Evolutionary conservation across 2,329 filamentous ascomycete genomes (phyloP).

Genomic region (Fusarium piperis): DNA sequence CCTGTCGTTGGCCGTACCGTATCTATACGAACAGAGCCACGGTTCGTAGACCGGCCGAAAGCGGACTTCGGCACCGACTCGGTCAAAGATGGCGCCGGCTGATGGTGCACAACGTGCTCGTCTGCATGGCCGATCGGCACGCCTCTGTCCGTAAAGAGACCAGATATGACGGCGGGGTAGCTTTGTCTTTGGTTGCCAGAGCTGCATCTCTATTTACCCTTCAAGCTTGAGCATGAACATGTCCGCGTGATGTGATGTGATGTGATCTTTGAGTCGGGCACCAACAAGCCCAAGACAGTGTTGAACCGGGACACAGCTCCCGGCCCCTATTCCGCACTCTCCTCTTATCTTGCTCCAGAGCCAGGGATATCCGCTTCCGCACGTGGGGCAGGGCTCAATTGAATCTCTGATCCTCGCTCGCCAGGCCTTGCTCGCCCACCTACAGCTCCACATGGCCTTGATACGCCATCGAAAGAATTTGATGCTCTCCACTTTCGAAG

Average conservation of each 20-base stretch:
- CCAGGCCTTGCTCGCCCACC: constrained; percentile 8
- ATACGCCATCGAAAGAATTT: constrained; percentile 11
- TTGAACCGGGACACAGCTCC: background rate
- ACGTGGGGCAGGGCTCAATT: constrained; percentile 1
- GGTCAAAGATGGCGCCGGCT: constrained; percentile 4
- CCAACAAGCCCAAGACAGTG: background rate
- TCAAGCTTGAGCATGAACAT: background rate
- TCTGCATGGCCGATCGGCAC: background rate
- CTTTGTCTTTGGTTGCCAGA: background rate
- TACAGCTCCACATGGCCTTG: constrained; percentile 11
- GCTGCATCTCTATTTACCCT: background rate
- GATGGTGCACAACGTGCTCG: background rate
- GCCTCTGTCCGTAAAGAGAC: background rate
- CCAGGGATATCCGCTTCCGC: constrained; percentile 1
- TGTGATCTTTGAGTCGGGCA: background rate
- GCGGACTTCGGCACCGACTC: constrained; percentile 32
- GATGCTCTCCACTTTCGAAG: constrained; percentile 29
- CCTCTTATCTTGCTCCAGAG: constrained; percentile 7
- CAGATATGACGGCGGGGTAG: background rate
- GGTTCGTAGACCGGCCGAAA: constrained; percentile 20
- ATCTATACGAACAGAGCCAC: background rate
- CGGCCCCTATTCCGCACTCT: background rate
- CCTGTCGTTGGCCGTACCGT: background rate
- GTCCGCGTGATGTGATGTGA: background rate
- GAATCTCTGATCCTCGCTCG: constrained; percentile 3